Conservation (phyloP, 441 rosid species). For the Flueggea neowawraea region DNA sequence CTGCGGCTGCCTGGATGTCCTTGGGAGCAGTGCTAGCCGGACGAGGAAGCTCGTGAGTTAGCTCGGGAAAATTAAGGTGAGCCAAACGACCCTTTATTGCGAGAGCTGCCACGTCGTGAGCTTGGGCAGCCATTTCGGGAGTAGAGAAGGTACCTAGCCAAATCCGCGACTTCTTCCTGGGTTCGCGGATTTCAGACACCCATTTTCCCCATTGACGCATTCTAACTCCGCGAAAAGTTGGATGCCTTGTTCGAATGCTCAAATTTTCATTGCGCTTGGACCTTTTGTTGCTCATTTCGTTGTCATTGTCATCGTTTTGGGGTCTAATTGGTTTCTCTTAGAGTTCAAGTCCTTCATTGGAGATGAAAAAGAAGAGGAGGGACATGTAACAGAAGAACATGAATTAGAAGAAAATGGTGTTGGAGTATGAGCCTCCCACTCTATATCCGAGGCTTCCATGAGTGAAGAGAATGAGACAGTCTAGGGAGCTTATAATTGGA, state of each 20-base stretch:
- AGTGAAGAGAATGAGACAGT: too few relatives aligned
- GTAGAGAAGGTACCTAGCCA: conserved; percentile 81
- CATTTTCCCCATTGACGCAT: conserved; percentile 90
- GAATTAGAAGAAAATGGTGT: too few relatives aligned
- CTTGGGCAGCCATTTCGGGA: conserved; percentile 83
- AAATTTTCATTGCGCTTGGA: too few relatives aligned
- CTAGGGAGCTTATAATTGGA: too few relatives aligned
- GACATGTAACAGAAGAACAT: too few relatives aligned
- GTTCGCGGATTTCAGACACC: conserved; percentile 85
- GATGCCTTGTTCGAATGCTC: conserved; percentile 20
- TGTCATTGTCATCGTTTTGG: too few relatives aligned
- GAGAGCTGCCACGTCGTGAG: conserved; percentile 75
- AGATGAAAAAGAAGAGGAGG: too few relatives aligned
- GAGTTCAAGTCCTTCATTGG: too few relatives aligned
- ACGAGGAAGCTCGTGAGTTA: conserved; percentile 43
- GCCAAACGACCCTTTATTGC: conserved; percentile 62
- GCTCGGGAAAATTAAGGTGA: conserved; percentile 60
- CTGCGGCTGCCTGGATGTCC: conserved; percentile 73
- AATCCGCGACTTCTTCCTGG: conserved; percentile 68
- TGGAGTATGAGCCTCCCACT: too few relatives aligned
- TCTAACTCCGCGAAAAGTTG: conserved; percentile 64
- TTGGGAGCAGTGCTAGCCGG: conserved; percentile 44
- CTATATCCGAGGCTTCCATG: too few relatives aligned
- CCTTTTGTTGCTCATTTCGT: too few relatives aligned
- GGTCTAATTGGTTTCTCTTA: too few relatives aligned